A percentile compares a stretch with the other conserved stretches of the same genome.
Conservation (phyloP, 2,329 filamentous ascomycete species). For the Cladosporium phlei region DNA sequence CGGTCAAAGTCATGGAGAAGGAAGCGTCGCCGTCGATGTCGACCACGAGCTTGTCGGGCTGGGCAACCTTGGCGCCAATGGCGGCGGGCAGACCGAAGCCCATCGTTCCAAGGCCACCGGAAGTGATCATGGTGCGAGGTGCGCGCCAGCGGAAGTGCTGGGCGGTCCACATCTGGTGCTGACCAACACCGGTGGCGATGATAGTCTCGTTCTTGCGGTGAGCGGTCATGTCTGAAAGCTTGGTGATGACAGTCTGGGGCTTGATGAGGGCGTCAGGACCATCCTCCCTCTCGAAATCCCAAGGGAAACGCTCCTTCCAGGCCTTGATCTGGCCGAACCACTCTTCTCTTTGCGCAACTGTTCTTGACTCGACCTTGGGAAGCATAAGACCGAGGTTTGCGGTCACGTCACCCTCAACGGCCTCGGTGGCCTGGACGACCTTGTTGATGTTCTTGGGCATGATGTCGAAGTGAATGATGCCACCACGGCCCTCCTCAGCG, state of each 20-base stretch:
- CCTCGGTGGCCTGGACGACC: slow-evolving; percentile 92
- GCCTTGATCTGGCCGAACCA: slow-evolving; percentile 87
- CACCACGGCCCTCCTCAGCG: slow-evolving; percentile 77
- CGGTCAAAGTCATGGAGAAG: slow-evolving; percentile 97
- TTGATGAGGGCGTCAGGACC: slow-evolving; percentile 78
- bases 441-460: slow-evolving; percentile 99
- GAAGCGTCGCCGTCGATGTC: slow-evolving; percentile 98
- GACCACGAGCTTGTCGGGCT: slow-evolving; percentile 76
- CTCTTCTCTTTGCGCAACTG: slow-evolving; percentile 63
- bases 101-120: slow-evolving; percentile 93
- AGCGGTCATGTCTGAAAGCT: slow-evolving; percentile 77
- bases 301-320: slow-evolving; percentile 91
- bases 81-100: slow-evolving; percentile 90
- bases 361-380: slow-evolving; percentile 61
- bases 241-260: slow-evolving; percentile 87
- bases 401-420: slow-evolving; percentile 86
- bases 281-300: slow-evolving; percentile 71
- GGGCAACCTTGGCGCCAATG: slow-evolving; percentile 88
- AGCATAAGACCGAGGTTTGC: slow-evolving; percentile 71
- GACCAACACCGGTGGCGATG: slow-evolving; percentile 90
- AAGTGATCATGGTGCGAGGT: slow-evolving; percentile 92
- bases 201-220: slow-evolving; percentile 77
- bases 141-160: slow-evolving; percentile 95
- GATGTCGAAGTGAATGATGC: slow-evolving; percentile 96
- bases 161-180: slow-evolving; percentile 98